These are phyloP conservation scores for Podila epigama DNA, from an alignment of 192 early-diverging fungal genomes.

Conservation along the genomic window DNA sequence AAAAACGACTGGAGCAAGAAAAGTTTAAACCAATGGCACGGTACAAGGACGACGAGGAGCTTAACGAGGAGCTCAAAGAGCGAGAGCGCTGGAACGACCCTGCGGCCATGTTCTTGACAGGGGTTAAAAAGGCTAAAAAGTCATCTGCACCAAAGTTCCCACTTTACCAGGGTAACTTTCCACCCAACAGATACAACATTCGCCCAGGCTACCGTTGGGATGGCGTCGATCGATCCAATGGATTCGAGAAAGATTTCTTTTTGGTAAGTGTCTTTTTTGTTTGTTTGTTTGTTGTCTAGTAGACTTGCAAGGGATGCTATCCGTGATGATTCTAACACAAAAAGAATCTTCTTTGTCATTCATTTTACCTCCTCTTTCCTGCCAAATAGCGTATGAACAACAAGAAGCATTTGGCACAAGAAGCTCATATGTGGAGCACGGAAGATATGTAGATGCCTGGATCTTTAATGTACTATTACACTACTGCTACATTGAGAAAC, in stretches of 20 bases:
- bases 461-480: not conserved
- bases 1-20: slow-evolving; percentile 51
- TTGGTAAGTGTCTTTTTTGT: slow-evolving; percentile 27
- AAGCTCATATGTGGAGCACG: slow-evolving; percentile 66
- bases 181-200: slow-evolving; percentile 71
- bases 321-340: too few species aligned
- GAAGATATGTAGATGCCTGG: slow-evolving; percentile 63
- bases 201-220: slow-evolving; percentile 74
- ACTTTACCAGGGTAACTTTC: slow-evolving; percentile 65
- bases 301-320: too few species aligned
- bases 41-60: slow-evolving; percentile 67
- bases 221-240: slow-evolving; percentile 71
- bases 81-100: slow-evolving; percentile 71
- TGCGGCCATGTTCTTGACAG: slow-evolving; percentile 61
- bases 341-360: not conserved
- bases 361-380: not conserved
- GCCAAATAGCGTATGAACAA: slow-evolving; percentile 30
- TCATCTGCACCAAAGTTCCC: slow-evolving; percentile 52
- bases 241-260: slow-evolving; percentile 64
- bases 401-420: slow-evolving; percentile 34
- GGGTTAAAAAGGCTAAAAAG: slow-evolving; percentile 52
- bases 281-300: too few species aligned
- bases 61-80: slow-evolving; percentile 68
- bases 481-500: slow-evolving; percentile 20
- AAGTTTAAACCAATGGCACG: slow-evolving; percentile 61